Evolutionary conservation across 1,284 basidiomycete species (phyloP).

Genomic region (Trichosporon coremiiforme): DNA sequence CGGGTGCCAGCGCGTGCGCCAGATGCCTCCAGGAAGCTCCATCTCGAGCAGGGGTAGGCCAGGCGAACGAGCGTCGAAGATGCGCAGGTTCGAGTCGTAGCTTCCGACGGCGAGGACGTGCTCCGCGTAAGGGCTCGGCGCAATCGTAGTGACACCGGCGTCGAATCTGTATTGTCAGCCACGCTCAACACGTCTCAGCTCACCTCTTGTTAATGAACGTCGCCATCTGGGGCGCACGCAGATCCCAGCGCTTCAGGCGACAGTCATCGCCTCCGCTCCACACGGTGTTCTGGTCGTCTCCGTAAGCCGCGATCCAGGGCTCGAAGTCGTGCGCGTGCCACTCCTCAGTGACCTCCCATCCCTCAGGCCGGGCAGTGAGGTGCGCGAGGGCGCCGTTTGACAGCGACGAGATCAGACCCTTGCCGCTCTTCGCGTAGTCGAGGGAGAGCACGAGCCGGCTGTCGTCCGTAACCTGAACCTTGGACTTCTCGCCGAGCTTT

Average conservation of each 20-base stretch:
- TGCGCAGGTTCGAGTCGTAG: constrained; percentile 78
- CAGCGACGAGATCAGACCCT: constrained; percentile 68
- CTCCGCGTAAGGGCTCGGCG: constrained; percentile 76
- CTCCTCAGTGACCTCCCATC: constrained; percentile 56
- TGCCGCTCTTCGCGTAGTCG: constrained; percentile 61
- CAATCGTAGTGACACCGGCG: constrained; percentile 89
- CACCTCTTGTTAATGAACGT: constrained; percentile 74
- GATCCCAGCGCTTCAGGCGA: constrained; percentile 88
- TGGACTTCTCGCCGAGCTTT: neutral
- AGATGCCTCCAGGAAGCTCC: constrained; percentile 85
- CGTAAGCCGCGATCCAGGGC: constrained; percentile 90
- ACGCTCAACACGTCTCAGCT: constrained; percentile 25
- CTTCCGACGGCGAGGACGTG: constrained; percentile 87
- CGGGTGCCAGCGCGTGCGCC: constrained; percentile 97
- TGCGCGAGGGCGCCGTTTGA: constrained; percentile 74
- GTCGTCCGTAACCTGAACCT: constrained; percentile 17
- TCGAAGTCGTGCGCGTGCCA: constrained; percentile 94
- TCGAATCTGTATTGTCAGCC: constrained; percentile 66
- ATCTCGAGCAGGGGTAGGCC: constrained; percentile 64
- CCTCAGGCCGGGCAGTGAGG: constrained; percentile 60
- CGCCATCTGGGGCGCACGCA: constrained; percentile 67
- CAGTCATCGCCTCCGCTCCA: constrained; percentile 96
- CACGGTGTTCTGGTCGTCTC: constrained; percentile 77
- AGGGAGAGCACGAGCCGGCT: constrained; percentile 69
- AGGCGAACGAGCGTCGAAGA: constrained; percentile 81